These are phyloP conservation scores for Collybia sordida DNA, from an alignment of 768 basidiomycete genomes.

Conservation along the genomic window DNA sequence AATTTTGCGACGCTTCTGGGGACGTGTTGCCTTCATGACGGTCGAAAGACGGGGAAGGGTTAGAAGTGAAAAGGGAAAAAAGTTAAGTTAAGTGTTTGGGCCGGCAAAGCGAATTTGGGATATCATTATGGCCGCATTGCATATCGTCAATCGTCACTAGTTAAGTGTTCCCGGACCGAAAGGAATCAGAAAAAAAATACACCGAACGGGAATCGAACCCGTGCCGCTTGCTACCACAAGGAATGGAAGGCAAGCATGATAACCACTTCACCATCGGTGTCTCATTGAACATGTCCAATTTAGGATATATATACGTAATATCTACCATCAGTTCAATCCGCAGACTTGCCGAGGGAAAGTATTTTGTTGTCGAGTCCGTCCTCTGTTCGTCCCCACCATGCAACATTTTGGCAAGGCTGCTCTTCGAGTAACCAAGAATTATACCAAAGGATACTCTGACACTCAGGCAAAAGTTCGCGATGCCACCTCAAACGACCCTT, in stretches of 20 bases:
- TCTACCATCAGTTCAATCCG: too few relatives aligned
- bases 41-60: neutral
- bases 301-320: too few relatives aligned
- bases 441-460: conserved; percentile 95
- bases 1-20: conserved; percentile 28
- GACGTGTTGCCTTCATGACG: conserved; percentile 19
- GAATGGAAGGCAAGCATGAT: conserved; percentile 89
- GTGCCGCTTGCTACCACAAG: conserved; percentile 55
- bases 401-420: conserved; percentile 85
- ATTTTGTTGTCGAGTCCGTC: neutral
- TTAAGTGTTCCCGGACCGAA: neutral
- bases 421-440: conserved; percentile 89
- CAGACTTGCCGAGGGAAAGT: neutral
- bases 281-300: neutral
- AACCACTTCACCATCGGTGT: conserved; percentile 83
- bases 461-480: conserved; percentile 94
- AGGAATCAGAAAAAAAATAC: conserved; percentile 29
- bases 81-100: too few relatives aligned
- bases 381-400: conserved; percentile 33
- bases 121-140: conserved; percentile 8
- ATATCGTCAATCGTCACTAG: neutral
- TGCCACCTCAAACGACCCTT: conserved; percentile 96
- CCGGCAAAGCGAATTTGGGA: neutral
- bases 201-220: conserved; percentile 78
- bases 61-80: neutral